Percentiles rank a stretch among this genome's conserved stretches.
phyloP scores from a whole-genome alignment of 495 filamentous ascomycete species.

The Penicillium bialowiezense region DNA sequence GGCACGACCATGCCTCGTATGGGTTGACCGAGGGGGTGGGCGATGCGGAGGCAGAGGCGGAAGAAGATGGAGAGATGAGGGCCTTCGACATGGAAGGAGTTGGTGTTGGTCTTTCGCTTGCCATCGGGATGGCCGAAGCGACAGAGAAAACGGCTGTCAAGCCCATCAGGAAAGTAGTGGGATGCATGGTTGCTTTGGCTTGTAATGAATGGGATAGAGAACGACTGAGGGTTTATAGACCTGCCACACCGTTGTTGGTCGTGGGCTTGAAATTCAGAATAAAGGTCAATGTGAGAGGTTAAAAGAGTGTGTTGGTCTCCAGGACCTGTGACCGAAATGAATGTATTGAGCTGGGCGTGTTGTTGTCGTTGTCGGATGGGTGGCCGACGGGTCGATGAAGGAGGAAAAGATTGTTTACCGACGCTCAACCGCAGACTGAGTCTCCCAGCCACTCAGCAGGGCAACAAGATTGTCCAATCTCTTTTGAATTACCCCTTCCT shows the following conservation, averaged over 20 bases:
- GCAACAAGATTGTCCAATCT: background rate
- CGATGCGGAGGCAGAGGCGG: background rate
- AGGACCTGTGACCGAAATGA: conserved; percentile 11
- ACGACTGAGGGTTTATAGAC: background rate
- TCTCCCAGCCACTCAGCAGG: background rate
- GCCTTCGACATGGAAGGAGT: conserved; percentile 4
- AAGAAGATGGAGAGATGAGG: background rate
- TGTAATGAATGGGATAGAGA: background rate
- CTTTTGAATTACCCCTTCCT: conserved; percentile 4
- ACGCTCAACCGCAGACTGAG: background rate
- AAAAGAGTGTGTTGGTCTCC: conserved; percentile 3
- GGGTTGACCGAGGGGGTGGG: conserved; percentile 2
- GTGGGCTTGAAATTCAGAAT: background rate
- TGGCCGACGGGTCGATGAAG: conserved; percentile 8
- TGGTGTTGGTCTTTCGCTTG: conserved; percentile 2
- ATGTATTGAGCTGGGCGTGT: conserved; percentile 20
- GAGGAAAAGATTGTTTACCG: background rate
- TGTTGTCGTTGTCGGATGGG: conserved; percentile 1
- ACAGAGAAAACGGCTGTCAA: conserved; percentile 12
- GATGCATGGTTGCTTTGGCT: conserved; percentile 9
- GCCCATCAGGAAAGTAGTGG: conserved; percentile 6
- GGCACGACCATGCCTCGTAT: conserved; percentile 22
- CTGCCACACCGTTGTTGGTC: background rate
- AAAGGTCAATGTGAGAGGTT: background rate
- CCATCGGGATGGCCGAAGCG: conserved; percentile 10